Evolutionary conservation across 306 rosid genomes (phyloP).

Genomic region (Sicyos edulis): DNA sequence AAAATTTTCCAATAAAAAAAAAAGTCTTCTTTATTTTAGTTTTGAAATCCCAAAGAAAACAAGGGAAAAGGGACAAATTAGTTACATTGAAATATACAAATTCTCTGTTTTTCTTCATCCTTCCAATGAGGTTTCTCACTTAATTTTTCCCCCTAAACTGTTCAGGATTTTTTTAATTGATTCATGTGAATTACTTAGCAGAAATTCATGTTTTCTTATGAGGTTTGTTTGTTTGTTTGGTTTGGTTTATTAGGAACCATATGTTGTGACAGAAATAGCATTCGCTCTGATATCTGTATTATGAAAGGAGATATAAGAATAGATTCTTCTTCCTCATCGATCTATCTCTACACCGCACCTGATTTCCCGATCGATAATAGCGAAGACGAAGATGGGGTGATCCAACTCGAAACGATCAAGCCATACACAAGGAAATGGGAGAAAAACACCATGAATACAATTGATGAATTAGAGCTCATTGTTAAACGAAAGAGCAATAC

Average conservation of each 20-base stretch:
- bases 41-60: no score
- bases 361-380: slow-evolving; percentile 18
- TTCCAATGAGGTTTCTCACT: background rate
- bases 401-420: slow-evolving; percentile 57
- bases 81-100: background rate
- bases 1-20: no score
- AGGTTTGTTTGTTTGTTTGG: background rate
- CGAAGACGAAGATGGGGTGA: slow-evolving; percentile 18
- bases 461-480: slow-evolving; percentile 58
- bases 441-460: slow-evolving; percentile 59
- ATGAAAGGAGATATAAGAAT: slow-evolving; percentile 93
- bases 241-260: slow-evolving; percentile 46
- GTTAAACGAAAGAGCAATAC: slow-evolving; percentile 37
- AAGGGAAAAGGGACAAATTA: no score
- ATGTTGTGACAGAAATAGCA: slow-evolving; percentile 73
- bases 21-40: no score
- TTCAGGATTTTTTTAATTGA: background rate
- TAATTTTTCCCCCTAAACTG: background rate
- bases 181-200: slow-evolving; percentile 3
- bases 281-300: slow-evolving; percentile 72
- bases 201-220: background rate
- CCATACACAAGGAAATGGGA: slow-evolving; percentile 98
- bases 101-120: slow-evolving; percentile 3
- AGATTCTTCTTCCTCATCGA: slow-evolving; percentile 51
- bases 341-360: slow-evolving; percentile 52